Evolutionary conservation across 73 alveolate genomes (phyloP).

Genomic region (Durusdinium trenchii): DNA sequence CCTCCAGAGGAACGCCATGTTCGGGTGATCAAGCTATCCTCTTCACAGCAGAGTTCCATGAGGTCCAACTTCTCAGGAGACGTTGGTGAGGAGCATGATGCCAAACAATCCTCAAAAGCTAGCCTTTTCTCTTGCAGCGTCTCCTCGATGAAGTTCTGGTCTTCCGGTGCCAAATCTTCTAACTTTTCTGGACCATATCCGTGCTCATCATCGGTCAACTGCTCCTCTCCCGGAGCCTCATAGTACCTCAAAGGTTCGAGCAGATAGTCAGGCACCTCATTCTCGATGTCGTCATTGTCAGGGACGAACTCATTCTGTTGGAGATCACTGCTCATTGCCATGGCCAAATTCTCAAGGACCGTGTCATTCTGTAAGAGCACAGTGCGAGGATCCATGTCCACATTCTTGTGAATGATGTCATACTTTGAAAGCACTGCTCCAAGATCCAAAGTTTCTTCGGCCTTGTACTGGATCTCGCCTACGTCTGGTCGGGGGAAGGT

Average conservation of each 20-base stretch:
- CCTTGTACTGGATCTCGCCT: neutral
- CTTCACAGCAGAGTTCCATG: neutral
- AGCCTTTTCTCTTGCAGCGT: neutral
- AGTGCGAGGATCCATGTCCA: too few species aligned
- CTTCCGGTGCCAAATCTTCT: neutral
- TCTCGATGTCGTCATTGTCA: neutral
- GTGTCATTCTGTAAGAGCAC: neutral
- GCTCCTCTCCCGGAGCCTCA: neutral
- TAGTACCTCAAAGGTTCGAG: neutral
- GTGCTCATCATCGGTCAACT: neutral
- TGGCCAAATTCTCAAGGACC: neutral
- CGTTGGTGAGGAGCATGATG: neutral
- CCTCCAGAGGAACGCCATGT: neutral
- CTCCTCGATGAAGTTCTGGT: neutral
- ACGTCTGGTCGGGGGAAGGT: neutral
- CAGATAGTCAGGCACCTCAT: neutral
- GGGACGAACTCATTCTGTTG: too few species aligned
- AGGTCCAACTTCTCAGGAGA: neutral
- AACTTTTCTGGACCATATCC: neutral
- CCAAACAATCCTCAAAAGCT: neutral
- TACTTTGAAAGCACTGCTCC: neutral
- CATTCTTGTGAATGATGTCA: too few species aligned
- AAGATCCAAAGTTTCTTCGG: neutral
- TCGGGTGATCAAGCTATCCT: neutral
- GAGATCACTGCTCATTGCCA: too few species aligned